A percentile compares a stretch with the other conserved stretches of the same genome.
Conservation (phyloP, 148 eudicot genomes). For the Spergularia marina region DNA sequence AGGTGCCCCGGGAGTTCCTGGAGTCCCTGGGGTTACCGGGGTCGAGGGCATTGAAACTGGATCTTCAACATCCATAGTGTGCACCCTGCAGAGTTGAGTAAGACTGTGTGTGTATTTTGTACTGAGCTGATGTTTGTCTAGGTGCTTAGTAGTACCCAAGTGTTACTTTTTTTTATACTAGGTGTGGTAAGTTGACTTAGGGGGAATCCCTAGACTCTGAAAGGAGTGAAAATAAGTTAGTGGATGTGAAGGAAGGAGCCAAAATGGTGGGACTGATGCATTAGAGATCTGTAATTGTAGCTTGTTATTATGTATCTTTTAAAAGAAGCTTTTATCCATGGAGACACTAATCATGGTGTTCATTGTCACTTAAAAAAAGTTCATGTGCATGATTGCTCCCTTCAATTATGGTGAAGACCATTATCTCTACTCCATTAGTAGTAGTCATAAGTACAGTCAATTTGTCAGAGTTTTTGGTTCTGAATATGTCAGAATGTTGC, state of each 20-base stretch:
- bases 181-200: constrained; percentile 27
- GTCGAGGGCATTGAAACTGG: constrained; percentile 65
- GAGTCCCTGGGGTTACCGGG: constrained; percentile 30
- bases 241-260: constrained; percentile 50
- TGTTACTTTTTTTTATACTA: constrained; percentile 21
- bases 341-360: constrained; percentile 37
- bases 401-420: constrained; percentile 41
- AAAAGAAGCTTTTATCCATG: constrained; percentile 31
- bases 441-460: not conserved
- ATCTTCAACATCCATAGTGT: constrained; percentile 58
- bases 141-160: constrained; percentile 19
- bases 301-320: constrained; percentile 17
- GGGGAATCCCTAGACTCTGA: constrained; percentile 31
- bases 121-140: not conserved
- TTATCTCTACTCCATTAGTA: constrained; percentile 19
- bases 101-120: not conserved
- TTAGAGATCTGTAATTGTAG: constrained; percentile 11
- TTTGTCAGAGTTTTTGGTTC: constrained; percentile 16
- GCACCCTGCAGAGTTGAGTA: constrained; percentile 1
- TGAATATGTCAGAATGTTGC: constrained; percentile 17
- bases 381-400: constrained; percentile 28
- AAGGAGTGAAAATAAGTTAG: constrained; percentile 34
- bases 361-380: constrained; percentile 26
- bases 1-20: constrained; percentile 72
- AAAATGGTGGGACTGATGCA: constrained; percentile 42